A percentile compares a stretch with the other conserved stretches of the same genome.
Conservation (phyloP, 345 rosid genomes). For the Linum trigynum region DNA sequence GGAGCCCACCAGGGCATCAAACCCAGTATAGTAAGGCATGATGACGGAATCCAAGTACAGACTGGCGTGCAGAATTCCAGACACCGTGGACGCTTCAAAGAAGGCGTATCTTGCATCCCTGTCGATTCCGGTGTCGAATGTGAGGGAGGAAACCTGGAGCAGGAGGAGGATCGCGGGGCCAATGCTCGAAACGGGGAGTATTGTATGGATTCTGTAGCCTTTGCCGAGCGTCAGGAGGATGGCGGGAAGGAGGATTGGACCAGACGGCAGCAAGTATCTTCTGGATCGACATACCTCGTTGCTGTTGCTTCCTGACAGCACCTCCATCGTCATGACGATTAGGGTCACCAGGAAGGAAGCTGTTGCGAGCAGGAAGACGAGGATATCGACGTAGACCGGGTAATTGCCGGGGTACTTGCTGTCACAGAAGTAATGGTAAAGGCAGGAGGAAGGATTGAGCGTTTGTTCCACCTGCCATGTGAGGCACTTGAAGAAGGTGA, state of each 20-base stretch:
- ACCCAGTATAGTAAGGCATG: slow-evolving; percentile 77
- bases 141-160: slow-evolving; percentile 50
- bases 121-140: slow-evolving; percentile 37
- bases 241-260: slow-evolving; percentile 57
- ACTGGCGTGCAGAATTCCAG: slow-evolving; percentile 72
- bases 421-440: slow-evolving; percentile 77
- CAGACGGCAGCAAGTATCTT: slow-evolving; percentile 55
- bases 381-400: slow-evolving; percentile 36
- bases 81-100: slow-evolving; percentile 65
- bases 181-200: slow-evolving; percentile 45
- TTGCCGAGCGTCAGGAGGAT: slow-evolving; percentile 53
- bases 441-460: slow-evolving; percentile 64
- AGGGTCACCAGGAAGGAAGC: slow-evolving; percentile 40
- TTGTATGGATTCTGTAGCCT: slow-evolving; percentile 53
- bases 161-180: slow-evolving; percentile 66
- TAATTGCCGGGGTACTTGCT: slow-evolving; percentile 48
- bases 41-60: slow-evolving; percentile 60
- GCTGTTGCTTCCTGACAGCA: slow-evolving; percentile 26
- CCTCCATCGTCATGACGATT: slow-evolving; percentile 28
- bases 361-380: slow-evolving; percentile 32
- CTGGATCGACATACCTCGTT: slow-evolving; percentile 24
- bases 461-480: slow-evolving; percentile 84
- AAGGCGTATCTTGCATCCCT: slow-evolving; percentile 46
- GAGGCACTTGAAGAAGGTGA: slow-evolving; percentile 56
- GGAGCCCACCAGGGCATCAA: slow-evolving; percentile 60